A percentile compares a stretch with the other conserved stretches of the same genome.
Evolutionary conservation across 1,139 yeast genomes (phyloP).

Genomic region (Debaryomyces sp.): DNA sequence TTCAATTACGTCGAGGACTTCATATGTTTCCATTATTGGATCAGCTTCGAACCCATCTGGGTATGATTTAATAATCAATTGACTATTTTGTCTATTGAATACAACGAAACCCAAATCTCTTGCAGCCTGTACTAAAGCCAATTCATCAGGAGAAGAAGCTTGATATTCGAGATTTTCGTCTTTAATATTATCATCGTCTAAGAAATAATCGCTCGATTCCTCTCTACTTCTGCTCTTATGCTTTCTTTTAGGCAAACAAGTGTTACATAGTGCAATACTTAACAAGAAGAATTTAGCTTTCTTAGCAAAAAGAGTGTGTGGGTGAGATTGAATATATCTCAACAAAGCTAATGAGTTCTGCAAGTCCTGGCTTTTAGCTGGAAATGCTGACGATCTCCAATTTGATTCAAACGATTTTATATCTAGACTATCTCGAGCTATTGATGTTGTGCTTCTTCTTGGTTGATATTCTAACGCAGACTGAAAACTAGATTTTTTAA

Average conservation of each 20-base stretch:
- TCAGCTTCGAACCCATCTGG: conserved; percentile 76
- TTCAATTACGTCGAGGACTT: conserved; percentile 78
- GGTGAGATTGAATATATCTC: conserved; percentile 68
- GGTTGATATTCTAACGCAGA: conserved; percentile 10
- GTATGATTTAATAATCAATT: conserved; percentile 69
- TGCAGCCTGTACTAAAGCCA: conserved; percentile 92
- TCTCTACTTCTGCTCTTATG: conserved; percentile 11
- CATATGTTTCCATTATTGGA: conserved; percentile 68
- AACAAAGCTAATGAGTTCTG: conserved; percentile 57
- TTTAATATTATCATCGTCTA: conserved; percentile 21
- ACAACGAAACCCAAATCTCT: conserved; percentile 90
- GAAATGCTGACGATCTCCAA: conserved; percentile 46
- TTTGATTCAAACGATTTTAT: conserved; percentile 23
- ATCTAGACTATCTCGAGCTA: conserved; percentile 36
- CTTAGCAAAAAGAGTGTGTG: conserved; percentile 68
- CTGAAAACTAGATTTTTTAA: conserved; percentile 6
- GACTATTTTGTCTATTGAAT: conserved; percentile 62
- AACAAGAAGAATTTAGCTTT: conserved; percentile 79
- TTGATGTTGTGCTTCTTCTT: conserved; percentile 35
- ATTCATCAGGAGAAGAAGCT: conserved; percentile 95
- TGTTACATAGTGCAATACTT: conserved; percentile 84
- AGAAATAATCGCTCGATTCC: not conserved
- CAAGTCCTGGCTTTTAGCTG: conserved; percentile 30
- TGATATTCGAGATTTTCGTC: conserved; percentile 72
- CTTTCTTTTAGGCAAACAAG: conserved; percentile 71